These are phyloP conservation scores for Coemansia sp. DNA, from an alignment of 192 early-diverging fungal genomes.

Conservation along the genomic window DNA sequence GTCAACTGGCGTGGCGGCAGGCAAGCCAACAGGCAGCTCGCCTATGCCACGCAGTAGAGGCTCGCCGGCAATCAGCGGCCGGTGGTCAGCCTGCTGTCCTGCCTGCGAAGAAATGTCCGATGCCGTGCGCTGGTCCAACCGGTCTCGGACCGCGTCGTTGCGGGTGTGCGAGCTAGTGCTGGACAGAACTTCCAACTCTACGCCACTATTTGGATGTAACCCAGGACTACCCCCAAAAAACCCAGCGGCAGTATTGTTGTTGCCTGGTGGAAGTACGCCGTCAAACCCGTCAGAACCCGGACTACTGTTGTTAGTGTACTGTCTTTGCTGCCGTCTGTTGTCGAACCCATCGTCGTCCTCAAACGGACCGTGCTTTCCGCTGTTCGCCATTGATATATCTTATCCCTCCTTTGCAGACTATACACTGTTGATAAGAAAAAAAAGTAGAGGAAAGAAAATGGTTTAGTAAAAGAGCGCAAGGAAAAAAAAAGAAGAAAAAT, in stretches of 20 bases:
- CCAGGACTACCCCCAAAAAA: slow-evolving; percentile 21
- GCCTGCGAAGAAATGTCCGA: slow-evolving; percentile 54
- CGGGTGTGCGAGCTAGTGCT: slow-evolving; percentile 52
- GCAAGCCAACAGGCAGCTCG: slow-evolving; percentile 20
- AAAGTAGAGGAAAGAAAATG: slow-evolving; percentile 1
- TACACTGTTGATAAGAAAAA: neutral
- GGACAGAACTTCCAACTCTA: slow-evolving; percentile 52
- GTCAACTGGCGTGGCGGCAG: slow-evolving; percentile 12
- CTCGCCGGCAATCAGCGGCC: slow-evolving; percentile 44
- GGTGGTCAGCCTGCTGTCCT: slow-evolving; percentile 18
- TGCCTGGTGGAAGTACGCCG: slow-evolving; percentile 16
- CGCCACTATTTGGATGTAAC: slow-evolving; percentile 13
- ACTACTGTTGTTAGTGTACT: slow-evolving; percentile 16
- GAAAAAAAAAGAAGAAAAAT: too few relatives aligned
- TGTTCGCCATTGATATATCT: neutral
- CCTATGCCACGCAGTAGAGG: slow-evolving; percentile 44
- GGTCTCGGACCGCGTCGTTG: slow-evolving; percentile 40
- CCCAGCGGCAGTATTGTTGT: slow-evolving; percentile 18
- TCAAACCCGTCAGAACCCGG: slow-evolving; percentile 34
- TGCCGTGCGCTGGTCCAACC: slow-evolving; percentile 43
- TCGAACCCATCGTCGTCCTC: slow-evolving; percentile 27
- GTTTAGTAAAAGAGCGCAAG: neutral
- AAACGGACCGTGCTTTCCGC: neutral
- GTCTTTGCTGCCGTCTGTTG: neutral
- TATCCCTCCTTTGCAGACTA: neutral